A percentile compares a stretch with the other conserved stretches of the same genome.
Evolutionary conservation across 371 early-diverging fungal genomes (phyloP).

Genomic region (Conidiobolus incongruus): DNA sequence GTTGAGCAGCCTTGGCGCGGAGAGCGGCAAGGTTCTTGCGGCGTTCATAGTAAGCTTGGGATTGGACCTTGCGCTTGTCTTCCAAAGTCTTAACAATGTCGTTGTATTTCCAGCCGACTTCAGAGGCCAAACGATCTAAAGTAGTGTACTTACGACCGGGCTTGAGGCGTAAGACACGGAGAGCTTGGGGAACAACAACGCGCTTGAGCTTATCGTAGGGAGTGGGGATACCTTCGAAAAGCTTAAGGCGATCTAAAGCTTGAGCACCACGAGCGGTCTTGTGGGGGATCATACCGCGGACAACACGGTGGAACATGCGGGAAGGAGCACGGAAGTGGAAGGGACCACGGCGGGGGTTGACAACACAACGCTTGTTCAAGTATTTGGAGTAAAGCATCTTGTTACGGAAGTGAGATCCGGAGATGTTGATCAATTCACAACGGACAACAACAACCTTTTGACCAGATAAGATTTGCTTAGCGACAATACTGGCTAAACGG

Average conservation of each 20-base stretch:
- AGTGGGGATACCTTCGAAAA: slow-evolving; percentile 98
- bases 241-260: slow-evolving; percentile 92
- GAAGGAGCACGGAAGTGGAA: slow-evolving; percentile 99
- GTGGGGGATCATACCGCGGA: slow-evolving; percentile 99
- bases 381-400: slow-evolving; percentile 94
- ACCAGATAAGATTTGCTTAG: slow-evolving; percentile 97
- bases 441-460: slow-evolving; percentile 95
- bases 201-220: slow-evolving; percentile 94
- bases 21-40: slow-evolving; percentile 46
- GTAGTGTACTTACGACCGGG: slow-evolving; percentile 95
- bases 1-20: slow-evolving; percentile 28
- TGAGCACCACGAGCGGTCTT: slow-evolving; percentile 96
- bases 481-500: slow-evolving; percentile 94
- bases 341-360: slow-evolving; percentile 96
- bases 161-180: slow-evolving; percentile 87
- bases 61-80: slow-evolving; percentile 91
- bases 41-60: slow-evolving; percentile 78
- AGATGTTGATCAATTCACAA: slow-evolving; percentile 94
- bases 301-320: slow-evolving; percentile 91
- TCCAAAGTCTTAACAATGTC: slow-evolving; percentile 89
- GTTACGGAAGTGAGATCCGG: slow-evolving; percentile 97
- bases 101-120: slow-evolving; percentile 99
- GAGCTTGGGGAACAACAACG: slow-evolving; percentile 91
- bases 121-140: slow-evolving; percentile 80
- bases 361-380: slow-evolving; percentile 96